Evolutionary conservation across 2,329 filamentous ascomycete species (phyloP).

Genomic region (Didymella arachidicola): DNA sequence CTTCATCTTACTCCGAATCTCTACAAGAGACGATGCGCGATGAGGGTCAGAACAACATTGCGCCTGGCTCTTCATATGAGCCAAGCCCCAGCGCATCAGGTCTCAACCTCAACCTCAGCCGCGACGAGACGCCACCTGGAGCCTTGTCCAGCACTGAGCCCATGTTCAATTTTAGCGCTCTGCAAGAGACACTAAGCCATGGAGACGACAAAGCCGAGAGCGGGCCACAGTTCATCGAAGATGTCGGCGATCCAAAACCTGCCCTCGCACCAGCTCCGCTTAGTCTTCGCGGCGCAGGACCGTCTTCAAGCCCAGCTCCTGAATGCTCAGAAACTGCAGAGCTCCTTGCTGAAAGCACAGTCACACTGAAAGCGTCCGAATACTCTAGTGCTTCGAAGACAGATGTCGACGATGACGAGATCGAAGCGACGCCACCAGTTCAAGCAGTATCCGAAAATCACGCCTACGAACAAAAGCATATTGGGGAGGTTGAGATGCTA

Average conservation of each 20-base stretch:
- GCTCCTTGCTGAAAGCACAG: constrained; percentile 32
- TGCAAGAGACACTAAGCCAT: constrained; percentile 82
- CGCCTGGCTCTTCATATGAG: constrained; percentile 56
- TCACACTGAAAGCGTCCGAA: constrained; percentile 38
- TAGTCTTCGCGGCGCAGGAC: constrained; percentile 8
- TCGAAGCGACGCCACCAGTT: constrained; percentile 35
- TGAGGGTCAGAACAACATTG: constrained; percentile 40
- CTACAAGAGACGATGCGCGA: constrained; percentile 48
- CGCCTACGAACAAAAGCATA: constrained; percentile 45
- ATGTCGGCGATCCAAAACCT: constrained; percentile 28
- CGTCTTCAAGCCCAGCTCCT: background rate
- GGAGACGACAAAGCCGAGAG: constrained; percentile 55
- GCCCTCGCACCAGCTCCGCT: constrained; percentile 1
- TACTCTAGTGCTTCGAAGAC: constrained; percentile 10
- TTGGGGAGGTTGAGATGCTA: constrained; percentile 44
- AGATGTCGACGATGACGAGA: constrained; percentile 38
- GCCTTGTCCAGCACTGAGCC: constrained; percentile 69
- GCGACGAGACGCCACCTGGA: constrained; percentile 39
- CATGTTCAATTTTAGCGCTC: constrained; percentile 89
- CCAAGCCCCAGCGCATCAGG: constrained; percentile 63
- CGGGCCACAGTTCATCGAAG: constrained; percentile 53
- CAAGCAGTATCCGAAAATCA: constrained; percentile 30
- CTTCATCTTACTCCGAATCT: constrained; percentile 79
- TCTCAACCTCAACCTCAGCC: constrained; percentile 55
- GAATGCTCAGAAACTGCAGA: constrained; percentile 10